These are phyloP conservation scores for Elsinoe perseae DNA, from an alignment of 2,329 filamentous ascomycete genomes.

Conservation along the genomic window DNA sequence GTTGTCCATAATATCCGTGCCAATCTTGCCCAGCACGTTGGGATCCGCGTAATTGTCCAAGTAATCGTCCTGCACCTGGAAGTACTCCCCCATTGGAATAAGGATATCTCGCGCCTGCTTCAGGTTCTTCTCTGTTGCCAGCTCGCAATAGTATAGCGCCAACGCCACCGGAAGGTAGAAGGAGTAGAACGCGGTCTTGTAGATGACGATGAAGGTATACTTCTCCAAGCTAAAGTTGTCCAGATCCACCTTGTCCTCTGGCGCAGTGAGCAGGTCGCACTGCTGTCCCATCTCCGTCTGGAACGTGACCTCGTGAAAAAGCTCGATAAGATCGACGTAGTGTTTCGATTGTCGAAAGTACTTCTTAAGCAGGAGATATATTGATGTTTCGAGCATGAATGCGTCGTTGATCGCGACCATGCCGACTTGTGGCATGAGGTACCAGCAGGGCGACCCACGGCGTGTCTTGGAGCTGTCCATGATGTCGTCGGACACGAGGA, in stretches of 20 bases:
- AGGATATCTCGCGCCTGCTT: conserved; percentile 84
- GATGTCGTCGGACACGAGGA: conserved; percentile 96
- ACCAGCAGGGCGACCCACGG: conserved; percentile 93
- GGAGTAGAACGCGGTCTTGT: conserved; percentile 99
- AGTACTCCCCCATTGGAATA: conserved; percentile 96
- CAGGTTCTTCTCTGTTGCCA: conserved; percentile 81
- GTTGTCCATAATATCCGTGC: conserved; percentile 98
- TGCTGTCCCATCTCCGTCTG: conserved; percentile 94
- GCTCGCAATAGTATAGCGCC: conserved; percentile 74
- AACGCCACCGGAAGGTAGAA: conserved; percentile 97
- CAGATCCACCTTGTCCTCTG: conserved; percentile 86
- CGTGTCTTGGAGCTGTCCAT: conserved; percentile 96
- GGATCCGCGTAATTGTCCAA: conserved; percentile 96
- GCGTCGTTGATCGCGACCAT: conserved; percentile 98
- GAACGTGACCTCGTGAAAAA: conserved; percentile 91
- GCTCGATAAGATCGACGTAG: conserved; percentile 86
- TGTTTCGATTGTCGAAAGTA: conserved; percentile 79
- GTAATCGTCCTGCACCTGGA: conserved; percentile 98
- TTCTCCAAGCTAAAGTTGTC: conserved; percentile 93
- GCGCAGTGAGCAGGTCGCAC: conserved; percentile 89
- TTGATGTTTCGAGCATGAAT: conserved; percentile 85
- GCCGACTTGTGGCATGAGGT: conserved; percentile 78
- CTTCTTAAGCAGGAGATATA: conserved; percentile 89
- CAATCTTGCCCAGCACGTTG: conserved; percentile 92
- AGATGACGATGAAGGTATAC: conserved; percentile 97